Evolutionary conservation across 2,329 filamentous ascomycete species (phyloP).

Genomic region (Diaporthe australafricana): DNA sequence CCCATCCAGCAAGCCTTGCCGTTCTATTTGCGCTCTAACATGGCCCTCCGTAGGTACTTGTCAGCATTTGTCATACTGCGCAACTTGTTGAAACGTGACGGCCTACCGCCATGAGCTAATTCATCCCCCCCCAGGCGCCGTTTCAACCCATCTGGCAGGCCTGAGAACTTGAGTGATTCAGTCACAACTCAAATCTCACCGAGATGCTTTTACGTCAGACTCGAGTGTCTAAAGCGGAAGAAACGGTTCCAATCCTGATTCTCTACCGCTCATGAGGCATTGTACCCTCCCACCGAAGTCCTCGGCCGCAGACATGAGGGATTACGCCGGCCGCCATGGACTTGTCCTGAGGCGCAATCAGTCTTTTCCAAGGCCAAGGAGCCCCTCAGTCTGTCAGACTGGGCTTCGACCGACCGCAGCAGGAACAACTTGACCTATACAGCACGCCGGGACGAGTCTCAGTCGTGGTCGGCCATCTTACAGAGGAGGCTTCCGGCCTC

Average conservation of each 20-base stretch:
- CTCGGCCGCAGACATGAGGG: background rate
- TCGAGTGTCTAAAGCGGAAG: background rate
- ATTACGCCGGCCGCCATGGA: background rate
- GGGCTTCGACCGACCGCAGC: background rate
- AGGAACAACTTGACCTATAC: background rate
- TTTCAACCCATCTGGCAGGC: background rate
- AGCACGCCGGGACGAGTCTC: background rate
- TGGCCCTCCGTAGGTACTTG: background rate
- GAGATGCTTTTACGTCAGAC: background rate
- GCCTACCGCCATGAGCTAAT: background rate
- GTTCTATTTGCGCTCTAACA: background rate
- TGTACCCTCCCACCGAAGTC: background rate
- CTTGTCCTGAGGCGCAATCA: background rate
- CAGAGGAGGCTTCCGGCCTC: background rate
- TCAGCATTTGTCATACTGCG: background rate
- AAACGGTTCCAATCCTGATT: background rate
- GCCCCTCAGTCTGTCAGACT: background rate
- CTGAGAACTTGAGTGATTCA: background rate
- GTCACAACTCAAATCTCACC: background rate
- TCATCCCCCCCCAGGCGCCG: too few species aligned
- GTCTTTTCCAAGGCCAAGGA: background rate
- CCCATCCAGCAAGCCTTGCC: background rate
- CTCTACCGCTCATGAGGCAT: background rate
- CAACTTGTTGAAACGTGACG: background rate
- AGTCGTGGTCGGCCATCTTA: background rate